Conservation (phyloP, 768 basidiomycete species). For the Leccinum arenicola region DNA sequence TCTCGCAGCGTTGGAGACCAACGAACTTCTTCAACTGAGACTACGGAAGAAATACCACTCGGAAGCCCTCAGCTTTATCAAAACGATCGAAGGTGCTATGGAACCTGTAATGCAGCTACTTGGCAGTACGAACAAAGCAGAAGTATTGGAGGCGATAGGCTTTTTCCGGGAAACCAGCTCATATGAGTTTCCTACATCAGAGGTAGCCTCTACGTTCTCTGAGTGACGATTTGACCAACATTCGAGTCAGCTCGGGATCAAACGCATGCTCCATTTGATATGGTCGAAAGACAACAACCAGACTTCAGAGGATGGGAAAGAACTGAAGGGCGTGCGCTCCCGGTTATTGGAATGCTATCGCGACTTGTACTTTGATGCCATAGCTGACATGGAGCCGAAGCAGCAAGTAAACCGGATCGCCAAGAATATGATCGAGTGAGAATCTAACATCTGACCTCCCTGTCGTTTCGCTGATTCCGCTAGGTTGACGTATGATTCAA, state of each 20-base stretch:
- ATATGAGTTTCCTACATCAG: slow-evolving; percentile 76
- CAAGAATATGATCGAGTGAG: slow-evolving; percentile 96
- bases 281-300: slow-evolving; percentile 93
- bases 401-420: slow-evolving; percentile 89
- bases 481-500: slow-evolving; percentile 89
- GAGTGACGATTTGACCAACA: slow-evolving; percentile 1
- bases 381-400: slow-evolving; percentile 72
- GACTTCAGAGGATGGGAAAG: slow-evolving; percentile 72
- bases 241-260: slow-evolving; percentile 68
- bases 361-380: slow-evolving; percentile 82
- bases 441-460: neutral
- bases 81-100: slow-evolving; percentile 63
- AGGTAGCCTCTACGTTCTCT: slow-evolving; percentile 41
- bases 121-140: slow-evolving; percentile 81
- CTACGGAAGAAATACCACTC: slow-evolving; percentile 83
- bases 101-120: slow-evolving; percentile 72
- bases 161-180: slow-evolving; percentile 84
- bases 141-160: slow-evolving; percentile 82
- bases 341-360: slow-evolving; percentile 87
- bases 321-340: slow-evolving; percentile 85
- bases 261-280: slow-evolving; percentile 95
- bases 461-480: neutral
- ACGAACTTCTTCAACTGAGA: slow-evolving; percentile 62
- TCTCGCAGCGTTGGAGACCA: slow-evolving; percentile 63
- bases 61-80: slow-evolving; percentile 84